A percentile compares a stretch with the other conserved stretches of the same genome.
These are phyloP conservation scores for Pythium insidiosum DNA, from an alignment of 352 stramenopile genomes.

Conservation along the genomic window DNA sequence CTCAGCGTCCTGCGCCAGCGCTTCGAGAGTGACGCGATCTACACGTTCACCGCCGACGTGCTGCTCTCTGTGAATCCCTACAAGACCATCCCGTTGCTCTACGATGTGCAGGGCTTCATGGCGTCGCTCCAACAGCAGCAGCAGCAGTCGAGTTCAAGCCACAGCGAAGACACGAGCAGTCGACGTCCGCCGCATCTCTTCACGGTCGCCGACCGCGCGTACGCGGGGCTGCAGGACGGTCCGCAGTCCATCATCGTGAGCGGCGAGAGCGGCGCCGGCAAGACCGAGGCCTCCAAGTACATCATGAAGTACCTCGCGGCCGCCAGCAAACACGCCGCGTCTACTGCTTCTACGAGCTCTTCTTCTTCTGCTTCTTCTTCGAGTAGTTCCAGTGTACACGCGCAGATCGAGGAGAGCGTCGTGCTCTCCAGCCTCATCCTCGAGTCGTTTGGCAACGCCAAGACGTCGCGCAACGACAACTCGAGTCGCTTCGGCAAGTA, in stretches of 20 bases:
- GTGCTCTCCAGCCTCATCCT: constrained; percentile 78
- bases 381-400: constrained; percentile 25
- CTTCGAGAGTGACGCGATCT: constrained; percentile 76
- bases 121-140: constrained; percentile 16
- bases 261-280: constrained; percentile 89
- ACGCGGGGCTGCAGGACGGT: constrained; percentile 57
- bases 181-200: constrained; percentile 65
- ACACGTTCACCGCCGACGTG: constrained; percentile 83
- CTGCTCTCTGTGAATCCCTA: constrained; percentile 83
- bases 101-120: constrained; percentile 77
- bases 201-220: constrained; percentile 74
- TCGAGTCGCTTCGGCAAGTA: constrained; percentile 89
- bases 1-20: constrained; percentile 71
- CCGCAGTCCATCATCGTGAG: constrained; percentile 93
- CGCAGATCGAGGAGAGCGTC: constrained; percentile 78
- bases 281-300: constrained; percentile 94
- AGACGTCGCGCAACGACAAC: constrained; percentile 85
- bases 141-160: constrained; percentile 1
- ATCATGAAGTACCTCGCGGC: constrained; percentile 85
- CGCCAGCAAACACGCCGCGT: constrained; percentile 47
- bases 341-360: constrained; percentile 5
- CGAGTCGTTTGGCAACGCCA: constrained; percentile 82
- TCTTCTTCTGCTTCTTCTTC: constrained; percentile 7
- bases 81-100: constrained; percentile 80
- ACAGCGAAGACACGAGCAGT: constrained; percentile 15